phyloP scores from a whole-genome alignment of 1,284 basidiomycete genomes.

The Ganoderma lucidum region DNA sequence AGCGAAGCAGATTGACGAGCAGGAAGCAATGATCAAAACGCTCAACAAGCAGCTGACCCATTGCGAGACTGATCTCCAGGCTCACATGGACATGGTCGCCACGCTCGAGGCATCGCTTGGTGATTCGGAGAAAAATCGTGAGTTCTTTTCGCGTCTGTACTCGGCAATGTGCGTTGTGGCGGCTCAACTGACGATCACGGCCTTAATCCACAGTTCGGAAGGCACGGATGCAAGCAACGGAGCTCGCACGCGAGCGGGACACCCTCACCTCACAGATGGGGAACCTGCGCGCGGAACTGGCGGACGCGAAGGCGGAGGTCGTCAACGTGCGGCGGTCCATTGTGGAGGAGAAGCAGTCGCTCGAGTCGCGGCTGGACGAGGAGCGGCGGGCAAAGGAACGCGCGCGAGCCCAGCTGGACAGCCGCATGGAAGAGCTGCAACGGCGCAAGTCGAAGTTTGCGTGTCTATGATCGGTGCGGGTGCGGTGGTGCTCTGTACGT shows the following conservation, averaged over 20 bases:
- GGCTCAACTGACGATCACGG: slow-evolving; percentile 3
- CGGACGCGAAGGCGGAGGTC: slow-evolving; percentile 80
- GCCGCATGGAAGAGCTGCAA: slow-evolving; percentile 83
- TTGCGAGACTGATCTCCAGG: slow-evolving; percentile 90
- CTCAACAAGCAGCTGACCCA: slow-evolving; percentile 92
- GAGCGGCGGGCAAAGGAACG: slow-evolving; percentile 86
- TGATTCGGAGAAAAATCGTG: slow-evolving; percentile 90
- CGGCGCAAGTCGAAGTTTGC: slow-evolving; percentile 88
- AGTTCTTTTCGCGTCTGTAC: slow-evolving; percentile 44
- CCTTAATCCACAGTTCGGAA: slow-evolving; percentile 72
- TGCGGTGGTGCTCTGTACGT: slow-evolving; percentile 9
- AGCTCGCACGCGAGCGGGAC: slow-evolving; percentile 86
- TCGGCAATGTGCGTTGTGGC: slow-evolving; percentile 3
- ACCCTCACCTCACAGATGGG: slow-evolving; percentile 70
- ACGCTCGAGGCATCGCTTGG: slow-evolving; percentile 85
- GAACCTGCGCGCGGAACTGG: slow-evolving; percentile 71
- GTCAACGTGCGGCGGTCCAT: slow-evolving; percentile 79
- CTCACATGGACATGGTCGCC: slow-evolving; percentile 90
- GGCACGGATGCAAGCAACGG: slow-evolving; percentile 88
- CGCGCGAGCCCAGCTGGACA: slow-evolving; percentile 82
- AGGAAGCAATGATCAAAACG: slow-evolving; percentile 90
- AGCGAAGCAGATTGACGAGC: slow-evolving; percentile 79
- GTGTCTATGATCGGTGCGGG: slow-evolving; percentile 54
- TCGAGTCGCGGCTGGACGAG: slow-evolving; percentile 82
- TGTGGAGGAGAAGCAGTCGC: slow-evolving; percentile 84